phyloP scores from a whole-genome alignment of 257 asterid genomes.

The Anisodus tanguticus region DNA sequence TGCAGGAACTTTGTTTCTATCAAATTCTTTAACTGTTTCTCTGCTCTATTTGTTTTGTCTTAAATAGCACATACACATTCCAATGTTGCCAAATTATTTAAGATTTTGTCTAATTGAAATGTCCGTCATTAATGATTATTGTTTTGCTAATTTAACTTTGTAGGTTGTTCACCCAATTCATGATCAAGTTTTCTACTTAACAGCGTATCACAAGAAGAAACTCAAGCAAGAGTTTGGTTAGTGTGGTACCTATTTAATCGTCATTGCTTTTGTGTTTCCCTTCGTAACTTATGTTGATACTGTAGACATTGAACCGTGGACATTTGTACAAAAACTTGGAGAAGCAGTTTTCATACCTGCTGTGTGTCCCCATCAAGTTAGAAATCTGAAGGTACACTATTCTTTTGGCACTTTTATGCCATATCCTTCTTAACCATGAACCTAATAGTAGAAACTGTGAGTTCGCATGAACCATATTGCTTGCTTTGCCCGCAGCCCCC shows the following conservation, averaged over 20 bases:
- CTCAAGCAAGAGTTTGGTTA: slow-evolving; percentile 72
- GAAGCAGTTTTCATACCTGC: slow-evolving; percentile 89
- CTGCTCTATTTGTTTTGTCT: not conserved
- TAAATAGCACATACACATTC: not conserved
- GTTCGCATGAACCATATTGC: slow-evolving; percentile 19
- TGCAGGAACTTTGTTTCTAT: not conserved
- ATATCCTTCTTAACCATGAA: not conserved
- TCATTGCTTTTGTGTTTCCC: slow-evolving; percentile 11
- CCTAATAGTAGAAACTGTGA: slow-evolving; percentile 11
- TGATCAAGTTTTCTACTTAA: slow-evolving; percentile 71
- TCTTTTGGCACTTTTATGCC: not conserved
- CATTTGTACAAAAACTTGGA: slow-evolving; percentile 82
- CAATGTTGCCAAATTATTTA: not conserved
- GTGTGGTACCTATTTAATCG: slow-evolving; percentile 30
- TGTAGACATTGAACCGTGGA: slow-evolving; percentile 87
- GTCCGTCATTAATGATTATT: not conserved
- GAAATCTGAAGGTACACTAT: slow-evolving; percentile 64
- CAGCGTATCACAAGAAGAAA: slow-evolving; percentile 49
- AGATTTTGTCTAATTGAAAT: not conserved
- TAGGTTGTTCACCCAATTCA: slow-evolving; percentile 82
- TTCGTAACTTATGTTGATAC: slow-evolving; percentile 22
- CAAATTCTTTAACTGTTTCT: not conserved
- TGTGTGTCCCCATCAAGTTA: slow-evolving; percentile 92
- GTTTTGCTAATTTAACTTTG: slow-evolving; percentile 21
- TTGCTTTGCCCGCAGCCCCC: not conserved